These are phyloP conservation scores for Thelonectria rubi DNA, from an alignment of 2,329 filamentous ascomycete species.

Conservation along the genomic window DNA sequence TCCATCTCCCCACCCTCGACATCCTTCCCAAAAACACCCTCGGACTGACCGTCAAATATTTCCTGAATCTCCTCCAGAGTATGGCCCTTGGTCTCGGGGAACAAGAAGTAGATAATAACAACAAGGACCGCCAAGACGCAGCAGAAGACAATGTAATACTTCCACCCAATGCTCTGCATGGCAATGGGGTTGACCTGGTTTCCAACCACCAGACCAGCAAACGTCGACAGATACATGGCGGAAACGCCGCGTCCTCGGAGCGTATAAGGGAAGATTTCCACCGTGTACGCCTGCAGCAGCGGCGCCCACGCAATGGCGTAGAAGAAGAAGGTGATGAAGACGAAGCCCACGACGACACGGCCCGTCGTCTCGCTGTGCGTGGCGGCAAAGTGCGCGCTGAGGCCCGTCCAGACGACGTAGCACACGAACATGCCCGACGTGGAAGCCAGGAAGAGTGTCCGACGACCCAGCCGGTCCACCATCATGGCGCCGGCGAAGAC, in stretches of 20 bases:
- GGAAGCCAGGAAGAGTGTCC: slow-evolving; percentile 50
- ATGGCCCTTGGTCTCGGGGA: slow-evolving; percentile 46
- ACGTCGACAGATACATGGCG: slow-evolving; percentile 33
- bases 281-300: slow-evolving; percentile 43
- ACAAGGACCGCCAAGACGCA: slow-evolving; percentile 47
- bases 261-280: slow-evolving; percentile 42
- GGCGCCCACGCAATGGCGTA: slow-evolving; percentile 50
- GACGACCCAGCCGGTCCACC: slow-evolving; percentile 52
- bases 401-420: slow-evolving; percentile 47
- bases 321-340: slow-evolving; percentile 53
- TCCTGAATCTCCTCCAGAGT: slow-evolving; percentile 44
- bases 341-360: slow-evolving; percentile 46
- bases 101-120: slow-evolving; percentile 49
- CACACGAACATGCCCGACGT: slow-evolving; percentile 49
- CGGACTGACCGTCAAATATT: slow-evolving; percentile 41
- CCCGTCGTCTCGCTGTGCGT: slow-evolving; percentile 37
- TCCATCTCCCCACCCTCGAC: slow-evolving; percentile 19
- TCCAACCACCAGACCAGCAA: slow-evolving; percentile 44
- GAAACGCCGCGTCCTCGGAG: slow-evolving; percentile 36
- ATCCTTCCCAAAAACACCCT: not conserved
- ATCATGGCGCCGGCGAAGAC: slow-evolving; percentile 49
- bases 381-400: slow-evolving; percentile 35
- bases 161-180: slow-evolving; percentile 49
- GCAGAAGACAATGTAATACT: slow-evolving; percentile 53
- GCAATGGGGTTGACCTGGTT: slow-evolving; percentile 54